These are phyloP conservation scores for Ciborinia camelliae DNA, from an alignment of 2,329 filamentous ascomycete species.

Conservation along the genomic window DNA sequence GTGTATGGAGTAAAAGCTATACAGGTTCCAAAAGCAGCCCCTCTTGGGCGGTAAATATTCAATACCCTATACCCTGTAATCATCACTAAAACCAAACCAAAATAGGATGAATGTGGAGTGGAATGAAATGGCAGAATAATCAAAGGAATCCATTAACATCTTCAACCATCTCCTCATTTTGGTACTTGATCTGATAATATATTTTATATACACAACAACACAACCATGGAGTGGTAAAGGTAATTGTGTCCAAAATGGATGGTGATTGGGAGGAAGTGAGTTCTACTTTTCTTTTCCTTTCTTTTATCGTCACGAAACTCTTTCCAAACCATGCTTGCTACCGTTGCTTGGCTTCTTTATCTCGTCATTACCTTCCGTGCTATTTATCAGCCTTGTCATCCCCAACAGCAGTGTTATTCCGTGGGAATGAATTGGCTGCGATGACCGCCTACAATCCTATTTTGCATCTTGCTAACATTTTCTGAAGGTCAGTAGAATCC, in stretches of 20 bases:
- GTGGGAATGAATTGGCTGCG: neutral
- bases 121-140: slow-evolving; percentile 15
- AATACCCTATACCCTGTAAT: neutral
- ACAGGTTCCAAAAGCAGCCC: neutral
- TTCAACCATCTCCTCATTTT: neutral
- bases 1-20: no score
- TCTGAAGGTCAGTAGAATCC: slow-evolving; percentile 76
- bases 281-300: slow-evolving; percentile 27
- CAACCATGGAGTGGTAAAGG: slow-evolving; percentile 18
- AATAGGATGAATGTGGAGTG: slow-evolving; percentile 6
- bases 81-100: slow-evolving; percentile 6
- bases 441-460: neutral
- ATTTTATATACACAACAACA: slow-evolving; percentile 18
- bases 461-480: slow-evolving; percentile 26
- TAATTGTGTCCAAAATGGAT: slow-evolving; percentile 48
- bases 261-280: slow-evolving; percentile 66
- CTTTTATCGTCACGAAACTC: neutral
- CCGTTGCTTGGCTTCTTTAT: no score
- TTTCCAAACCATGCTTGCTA: neutral
- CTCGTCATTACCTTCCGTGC: neutral
- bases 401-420: slow-evolving; percentile 8
- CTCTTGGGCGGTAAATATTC: slow-evolving; percentile 8
- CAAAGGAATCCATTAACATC: slow-evolving; percentile 12
- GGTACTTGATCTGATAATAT: neutral
- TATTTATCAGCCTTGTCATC: slow-evolving; percentile 15